Evolutionary conservation across 208 protist species (phyloP), one percentile per base, ranked within the genome.

Genomic region (Acanthamoeba castellanii): DNA sequence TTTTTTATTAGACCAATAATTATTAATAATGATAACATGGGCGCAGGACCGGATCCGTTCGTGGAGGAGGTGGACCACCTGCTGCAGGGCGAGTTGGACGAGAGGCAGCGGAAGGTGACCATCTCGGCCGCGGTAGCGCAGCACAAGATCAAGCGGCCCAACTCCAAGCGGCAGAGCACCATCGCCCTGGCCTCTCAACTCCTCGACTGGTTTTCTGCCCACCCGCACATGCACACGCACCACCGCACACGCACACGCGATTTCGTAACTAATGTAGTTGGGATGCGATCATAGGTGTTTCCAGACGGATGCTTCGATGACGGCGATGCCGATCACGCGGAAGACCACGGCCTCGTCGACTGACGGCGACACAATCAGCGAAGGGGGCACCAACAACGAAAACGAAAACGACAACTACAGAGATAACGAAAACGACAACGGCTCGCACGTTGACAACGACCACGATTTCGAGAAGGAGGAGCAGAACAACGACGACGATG

Each of bases 131-230:
- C 14, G 57, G 57, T 27, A 0, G 57, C 57, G 22, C 22, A 84
- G 18, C 47, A 22, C 74, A 50, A 84, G 45, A 32, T 22, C 16
- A 84, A 52, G 32, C 30, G 74, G 7, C 74, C 45, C 16, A 34
- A 18, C 7, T 20, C 32, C 20, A 42, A 50, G 34, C 32, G 74
- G 4, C 32, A 84, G 37, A 84, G 74, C 74, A 84, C 74, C 13
- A 84, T 84, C 20, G n/a, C 74, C 3, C 34, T 84, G 32, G 74
- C 74, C 37, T 84, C 74, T 1, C 74, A 84, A n/a, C 74, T 84
- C 11, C 74, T 84, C 45, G 74, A 84, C 37, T 84, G 74, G 74
- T 84, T 22, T 13, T 18, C 34, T 20, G 0, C 32, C 20, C 70
- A 81, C 27, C 2, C 34, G 30, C 22, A n/a, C 30, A 27, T 2